Evolutionary conservation across 2,329 filamentous ascomycete genomes (phyloP).

Genomic region (Colletotrichum spaethianum): DNA sequence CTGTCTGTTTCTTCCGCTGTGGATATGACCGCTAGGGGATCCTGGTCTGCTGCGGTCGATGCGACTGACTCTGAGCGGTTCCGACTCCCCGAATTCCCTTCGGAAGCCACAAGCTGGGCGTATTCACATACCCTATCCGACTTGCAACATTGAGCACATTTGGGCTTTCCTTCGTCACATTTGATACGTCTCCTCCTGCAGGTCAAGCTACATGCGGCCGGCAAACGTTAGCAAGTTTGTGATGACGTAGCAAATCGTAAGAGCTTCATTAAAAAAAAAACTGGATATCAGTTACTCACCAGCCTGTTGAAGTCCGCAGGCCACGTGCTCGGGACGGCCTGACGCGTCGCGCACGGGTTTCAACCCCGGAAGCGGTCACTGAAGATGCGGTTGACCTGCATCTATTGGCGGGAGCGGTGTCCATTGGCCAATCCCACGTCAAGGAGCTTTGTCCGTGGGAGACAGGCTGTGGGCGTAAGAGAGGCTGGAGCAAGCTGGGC

Average conservation of each 20-base stretch:
- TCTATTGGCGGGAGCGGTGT: not conserved
- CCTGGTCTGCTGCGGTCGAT: not conserved
- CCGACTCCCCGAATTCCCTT: not conserved
- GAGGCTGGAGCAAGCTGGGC: not conserved
- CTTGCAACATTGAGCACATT: conserved; percentile 49
- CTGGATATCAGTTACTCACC: conserved; percentile 2
- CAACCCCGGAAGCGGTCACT: not conserved
- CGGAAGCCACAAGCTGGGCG: not conserved
- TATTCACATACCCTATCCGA: conserved; percentile 27
- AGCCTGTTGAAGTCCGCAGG: conserved; percentile 32
- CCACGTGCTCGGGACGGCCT: conserved; percentile 30
- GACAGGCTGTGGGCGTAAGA: not conserved
- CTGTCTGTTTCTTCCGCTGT: not conserved
- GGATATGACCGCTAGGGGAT: not conserved
- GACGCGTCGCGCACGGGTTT: conserved; percentile 24
- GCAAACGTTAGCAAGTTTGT: not conserved
- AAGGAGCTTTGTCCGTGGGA: not conserved
- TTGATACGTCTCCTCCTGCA: conserved; percentile 54
- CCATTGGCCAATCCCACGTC: conserved; percentile 25
- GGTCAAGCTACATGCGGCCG: conserved; percentile 47
- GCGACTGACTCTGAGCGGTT: not conserved
- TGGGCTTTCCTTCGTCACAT: conserved; percentile 50
- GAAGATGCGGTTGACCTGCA: conserved; percentile 20
- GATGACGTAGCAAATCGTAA: not conserved
- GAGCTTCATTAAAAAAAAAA: not conserved